Conservation (phyloP, 345 rosid genomes). For the Arabidopsis arenosa region DNA sequence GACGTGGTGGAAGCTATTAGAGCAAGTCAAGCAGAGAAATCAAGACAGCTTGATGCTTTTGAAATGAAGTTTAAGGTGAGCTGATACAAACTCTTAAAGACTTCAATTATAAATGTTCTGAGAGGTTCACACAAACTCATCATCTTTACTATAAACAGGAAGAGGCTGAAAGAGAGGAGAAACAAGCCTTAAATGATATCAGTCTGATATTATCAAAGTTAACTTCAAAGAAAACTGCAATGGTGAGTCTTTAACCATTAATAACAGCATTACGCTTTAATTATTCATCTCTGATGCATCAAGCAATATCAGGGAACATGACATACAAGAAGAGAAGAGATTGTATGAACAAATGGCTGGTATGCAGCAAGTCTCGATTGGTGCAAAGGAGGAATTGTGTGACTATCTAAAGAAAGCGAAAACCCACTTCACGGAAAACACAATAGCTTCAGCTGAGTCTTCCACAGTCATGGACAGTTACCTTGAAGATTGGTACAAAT, state of each 20-base stretch:
- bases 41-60: slow-evolving; percentile 57
- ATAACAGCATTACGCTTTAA: not conserved
- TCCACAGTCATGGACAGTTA: slow-evolving; percentile 55
- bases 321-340: slow-evolving; percentile 54
- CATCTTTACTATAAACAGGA: slow-evolving; percentile 55
- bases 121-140: slow-evolving; percentile 1
- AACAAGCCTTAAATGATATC: slow-evolving; percentile 70
- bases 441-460: slow-evolving; percentile 67
- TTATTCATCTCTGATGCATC: slow-evolving; percentile 55
- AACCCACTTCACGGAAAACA: slow-evolving; percentile 59
- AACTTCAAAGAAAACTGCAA: slow-evolving; percentile 66
- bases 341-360: slow-evolving; percentile 59
- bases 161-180: slow-evolving; percentile 77
- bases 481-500: slow-evolving; percentile 67
- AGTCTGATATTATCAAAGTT: slow-evolving; percentile 62
- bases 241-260: slow-evolving; percentile 53
- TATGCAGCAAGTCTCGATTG: slow-evolving; percentile 65
- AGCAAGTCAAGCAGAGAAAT: slow-evolving; percentile 59
- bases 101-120: slow-evolving; percentile 7
- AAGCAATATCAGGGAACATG: slow-evolving; percentile 51
- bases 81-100: slow-evolving; percentile 14
- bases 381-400: slow-evolving; percentile 56
- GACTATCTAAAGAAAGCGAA: slow-evolving; percentile 55
- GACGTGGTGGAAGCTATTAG: slow-evolving; percentile 51
- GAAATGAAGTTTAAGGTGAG: slow-evolving; percentile 70